Evolutionary conservation across 768 basidiomycete species (phyloP), one percentile per base, ranked within the genome.

Genomic region (Kwoniella europaea): DNA sequence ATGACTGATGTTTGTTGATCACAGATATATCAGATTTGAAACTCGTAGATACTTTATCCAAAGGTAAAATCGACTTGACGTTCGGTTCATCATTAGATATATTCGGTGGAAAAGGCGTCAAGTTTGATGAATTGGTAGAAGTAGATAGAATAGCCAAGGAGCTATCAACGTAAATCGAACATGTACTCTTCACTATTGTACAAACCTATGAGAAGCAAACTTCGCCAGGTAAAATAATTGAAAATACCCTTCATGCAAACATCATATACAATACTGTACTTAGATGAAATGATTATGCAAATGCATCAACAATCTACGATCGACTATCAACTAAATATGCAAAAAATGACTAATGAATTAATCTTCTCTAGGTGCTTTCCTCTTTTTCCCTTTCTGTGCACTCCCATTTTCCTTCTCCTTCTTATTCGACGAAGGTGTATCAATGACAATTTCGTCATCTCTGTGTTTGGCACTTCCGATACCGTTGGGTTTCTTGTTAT

Each of bases 21-120:
- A 24, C 73, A 95, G 95, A 91, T 67, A 86, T 95, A 63, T 86
- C 87, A 10, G 96, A 98, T 83, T 86, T 98, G 35, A 87, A 88
- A 50, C 87, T 92, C 3, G 95, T 99, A 5, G 87, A 96, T 75
- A 82, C 83, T 5, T 86, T 98, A 4, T 96, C 94, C 4, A 82
- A 82, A 18, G 97, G 97, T 18, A 90, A 88, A 60, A 93, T 98
- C 16, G 92, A 93, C 80, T 83, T 95, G 74, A 95, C 93, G 9
- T 95, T 88, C 76, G 93, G 93, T 74, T 92, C 91, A 90, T 91
- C 86, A 1, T 75, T 87, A 41, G 86, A 87, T 68, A 86, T 87
- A 41, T 87, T 87, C 68, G 86, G 86, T 1, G 86, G 86, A 0
- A 82, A 55, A 9, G 82, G 81, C 20, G 86, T 86, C 56, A 79